phyloP scores from a whole-genome alignment of 2,329 filamentous ascomycete species.

The Dryadomyces quercus-mongolicae region DNA sequence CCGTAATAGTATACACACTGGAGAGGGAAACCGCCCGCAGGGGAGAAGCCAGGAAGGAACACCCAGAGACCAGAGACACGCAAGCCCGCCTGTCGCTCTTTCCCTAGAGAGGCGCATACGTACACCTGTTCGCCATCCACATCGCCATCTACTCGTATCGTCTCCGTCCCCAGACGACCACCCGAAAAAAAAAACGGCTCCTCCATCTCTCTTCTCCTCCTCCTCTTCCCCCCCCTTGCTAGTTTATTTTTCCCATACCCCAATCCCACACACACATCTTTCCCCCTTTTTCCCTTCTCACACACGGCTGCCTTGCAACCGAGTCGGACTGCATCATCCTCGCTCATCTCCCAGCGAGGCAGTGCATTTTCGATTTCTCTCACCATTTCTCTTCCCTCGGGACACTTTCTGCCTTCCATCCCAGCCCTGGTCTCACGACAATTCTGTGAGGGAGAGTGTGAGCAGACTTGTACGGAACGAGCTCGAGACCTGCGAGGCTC shows the following conservation, averaged over 20 bases:
- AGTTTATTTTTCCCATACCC: background rate
- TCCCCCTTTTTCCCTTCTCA: background rate
- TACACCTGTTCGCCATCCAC: conserved; percentile 12
- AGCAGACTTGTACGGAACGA: too few relatives aligned
- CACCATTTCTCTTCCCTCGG: background rate
- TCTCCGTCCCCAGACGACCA: background rate
- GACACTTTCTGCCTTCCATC: background rate
- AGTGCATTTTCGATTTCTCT: background rate
- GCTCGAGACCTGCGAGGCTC: too few relatives aligned
- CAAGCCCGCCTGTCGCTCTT: conserved; percentile 12
- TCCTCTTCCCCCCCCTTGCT: background rate
- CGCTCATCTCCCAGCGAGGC: background rate
- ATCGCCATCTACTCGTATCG: conserved; percentile 3
- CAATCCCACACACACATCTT: background rate
- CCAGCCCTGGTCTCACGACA: background rate
- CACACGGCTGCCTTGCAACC: background rate
- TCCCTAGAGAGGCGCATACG: conserved; percentile 12
- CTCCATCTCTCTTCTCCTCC: background rate
- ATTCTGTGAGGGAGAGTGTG: background rate
- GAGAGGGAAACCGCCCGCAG: background rate
- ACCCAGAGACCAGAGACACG: conserved; percentile 5
- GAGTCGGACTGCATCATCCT: background rate
- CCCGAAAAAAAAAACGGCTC: background rate
- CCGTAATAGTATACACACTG: background rate
- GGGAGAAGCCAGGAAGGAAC: background rate